Evolutionary conservation across 257 asterid genomes (phyloP).

Genomic region (Fraxinus anomala): DNA sequence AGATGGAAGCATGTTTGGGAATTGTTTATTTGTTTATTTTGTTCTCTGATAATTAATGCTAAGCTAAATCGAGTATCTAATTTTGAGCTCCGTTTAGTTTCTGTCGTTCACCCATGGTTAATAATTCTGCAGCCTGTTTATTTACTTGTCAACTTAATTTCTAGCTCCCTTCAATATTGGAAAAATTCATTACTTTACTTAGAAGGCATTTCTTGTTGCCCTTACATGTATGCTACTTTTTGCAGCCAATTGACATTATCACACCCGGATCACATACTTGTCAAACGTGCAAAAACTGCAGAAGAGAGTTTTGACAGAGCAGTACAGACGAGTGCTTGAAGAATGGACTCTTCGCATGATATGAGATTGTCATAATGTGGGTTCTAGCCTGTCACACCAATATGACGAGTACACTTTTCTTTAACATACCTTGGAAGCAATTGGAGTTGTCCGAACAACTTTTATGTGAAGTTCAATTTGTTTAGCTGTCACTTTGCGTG

Average conservation of each 20-base stretch:
- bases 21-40: no score
- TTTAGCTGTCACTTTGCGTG: not conserved
- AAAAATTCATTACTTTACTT: not conserved
- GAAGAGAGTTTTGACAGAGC: constrained; percentile 85
- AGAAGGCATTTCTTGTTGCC: not conserved
- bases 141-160: not conserved
- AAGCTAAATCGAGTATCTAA: not conserved
- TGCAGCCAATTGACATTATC: constrained; percentile 87
- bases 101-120: not conserved
- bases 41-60: not conserved
- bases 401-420: constrained; percentile 28
- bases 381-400: constrained; percentile 12
- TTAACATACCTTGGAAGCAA: constrained; percentile 4
- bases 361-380: constrained; percentile 15
- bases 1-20: not conserved
- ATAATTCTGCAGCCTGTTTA: not conserved
- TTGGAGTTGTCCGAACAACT: constrained; percentile 5
- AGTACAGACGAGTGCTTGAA: constrained; percentile 70
- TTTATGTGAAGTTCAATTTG: constrained; percentile 23
- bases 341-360: constrained; percentile 21
- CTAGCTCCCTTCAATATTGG: not conserved
- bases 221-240: not conserved
- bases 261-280: constrained; percentile 78
- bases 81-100: not conserved
- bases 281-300: constrained; percentile 58